Conservation (phyloP, 2,329 filamentous ascomycete species). For the Septoria petroselini region DNA sequence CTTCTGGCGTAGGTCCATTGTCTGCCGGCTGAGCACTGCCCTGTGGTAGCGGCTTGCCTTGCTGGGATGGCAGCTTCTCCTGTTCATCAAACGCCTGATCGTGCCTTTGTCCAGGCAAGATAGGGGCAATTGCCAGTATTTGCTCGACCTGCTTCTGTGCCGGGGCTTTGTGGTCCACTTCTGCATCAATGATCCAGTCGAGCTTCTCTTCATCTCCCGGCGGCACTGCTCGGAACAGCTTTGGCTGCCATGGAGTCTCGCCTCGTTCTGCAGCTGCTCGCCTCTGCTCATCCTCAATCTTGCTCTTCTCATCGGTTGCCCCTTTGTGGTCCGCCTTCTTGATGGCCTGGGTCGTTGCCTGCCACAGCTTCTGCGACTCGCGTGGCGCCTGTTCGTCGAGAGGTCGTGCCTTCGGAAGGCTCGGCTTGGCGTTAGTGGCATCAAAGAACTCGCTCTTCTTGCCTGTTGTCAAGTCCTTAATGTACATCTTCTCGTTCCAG, state of each 20-base stretch:
- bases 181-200: slow-evolving; percentile 90
- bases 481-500: slow-evolving; percentile 93
- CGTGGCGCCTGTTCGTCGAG: slow-evolving; percentile 82
- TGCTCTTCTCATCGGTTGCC: slow-evolving; percentile 94
- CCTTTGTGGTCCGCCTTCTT: slow-evolving; percentile 79
- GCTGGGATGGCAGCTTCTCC: slow-evolving; percentile 24
- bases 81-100: slow-evolving; percentile 15
- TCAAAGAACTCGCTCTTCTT: slow-evolving; percentile 89
- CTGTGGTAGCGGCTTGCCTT: slow-evolving; percentile 15
- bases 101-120: slow-evolving; percentile 67
- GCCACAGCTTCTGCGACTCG: slow-evolving; percentile 87
- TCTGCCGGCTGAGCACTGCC: not conserved
- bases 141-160: slow-evolving; percentile 69
- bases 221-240: slow-evolving; percentile 73
- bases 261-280: slow-evolving; percentile 78
- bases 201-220: slow-evolving; percentile 68
- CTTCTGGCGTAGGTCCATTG: slow-evolving; percentile 8
- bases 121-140: slow-evolving; percentile 80
- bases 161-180: slow-evolving; percentile 66
- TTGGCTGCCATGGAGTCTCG: slow-evolving; percentile 82
- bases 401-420: slow-evolving; percentile 69
- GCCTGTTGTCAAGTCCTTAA: slow-evolving; percentile 79
- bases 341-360: slow-evolving; percentile 75
- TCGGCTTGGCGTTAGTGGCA: slow-evolving; percentile 72
- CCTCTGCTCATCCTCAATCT: slow-evolving; percentile 87